Conservation (phyloP, 345 rosid genomes). For the Brassica nigra region DNA sequence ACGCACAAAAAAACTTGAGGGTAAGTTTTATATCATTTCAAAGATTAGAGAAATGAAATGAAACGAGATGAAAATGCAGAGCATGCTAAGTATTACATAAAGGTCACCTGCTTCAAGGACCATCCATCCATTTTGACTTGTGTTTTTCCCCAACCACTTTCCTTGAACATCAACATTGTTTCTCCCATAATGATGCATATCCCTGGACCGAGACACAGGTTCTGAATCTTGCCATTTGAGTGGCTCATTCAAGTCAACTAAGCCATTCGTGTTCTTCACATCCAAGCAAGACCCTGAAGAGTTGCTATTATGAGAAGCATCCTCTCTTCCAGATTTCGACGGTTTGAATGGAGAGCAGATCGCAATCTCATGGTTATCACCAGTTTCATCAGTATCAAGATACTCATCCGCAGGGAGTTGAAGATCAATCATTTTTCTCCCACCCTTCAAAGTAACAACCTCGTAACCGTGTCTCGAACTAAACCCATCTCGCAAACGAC, state of each 20-base stretch:
- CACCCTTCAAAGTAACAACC: constrained; percentile 32
- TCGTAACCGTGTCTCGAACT: not conserved
- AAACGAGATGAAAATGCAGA: not conserved
- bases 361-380: constrained; percentile 9
- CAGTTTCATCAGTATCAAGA: constrained; percentile 39
- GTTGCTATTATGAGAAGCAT: constrained; percentile 25
- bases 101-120: constrained; percentile 57
- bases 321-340: constrained; percentile 37
- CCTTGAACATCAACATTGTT: constrained; percentile 32
- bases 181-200: constrained; percentile 45
- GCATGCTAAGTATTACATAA: not conserved
- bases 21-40: not conserved
- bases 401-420: constrained; percentile 55
- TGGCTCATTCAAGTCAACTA: constrained; percentile 60
- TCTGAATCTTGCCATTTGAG: constrained; percentile 43
- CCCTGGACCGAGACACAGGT: constrained; percentile 34
- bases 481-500: constrained; percentile 31
- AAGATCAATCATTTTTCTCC: constrained; percentile 56
- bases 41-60: constrained; percentile 2
- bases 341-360: constrained; percentile 4
- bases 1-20: not conserved
- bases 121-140: constrained; percentile 33
- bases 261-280: constrained; percentile 35
- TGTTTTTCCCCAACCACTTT: constrained; percentile 42
- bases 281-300: constrained; percentile 39